These are phyloP conservation scores for Pouteria campechiana DNA, from an alignment of 179 eudicot genomes.

Conservation along the genomic window DNA sequence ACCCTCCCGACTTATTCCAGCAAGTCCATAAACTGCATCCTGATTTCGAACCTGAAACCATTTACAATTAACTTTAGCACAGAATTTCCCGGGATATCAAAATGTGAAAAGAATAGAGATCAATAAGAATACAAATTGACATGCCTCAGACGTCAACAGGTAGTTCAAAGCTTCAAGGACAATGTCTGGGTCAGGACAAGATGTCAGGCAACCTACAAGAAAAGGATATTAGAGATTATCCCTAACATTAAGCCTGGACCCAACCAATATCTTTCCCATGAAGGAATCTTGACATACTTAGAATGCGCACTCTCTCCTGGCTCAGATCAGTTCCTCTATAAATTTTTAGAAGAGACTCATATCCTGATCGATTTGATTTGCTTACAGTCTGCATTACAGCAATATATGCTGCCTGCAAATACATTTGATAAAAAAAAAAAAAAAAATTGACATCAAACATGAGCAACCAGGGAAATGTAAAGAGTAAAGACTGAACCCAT, in stretches of 20 bases:
- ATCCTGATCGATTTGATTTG: slow-evolving; percentile 53
- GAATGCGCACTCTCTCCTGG: slow-evolving; percentile 83
- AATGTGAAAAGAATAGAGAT: background rate
- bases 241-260: no score
- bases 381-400: slow-evolving; percentile 74
- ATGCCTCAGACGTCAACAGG: slow-evolving; percentile 65
- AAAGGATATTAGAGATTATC: no score
- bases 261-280: no score
- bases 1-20: slow-evolving; percentile 51
- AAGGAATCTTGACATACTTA: slow-evolving; percentile 54
- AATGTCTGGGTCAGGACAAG: slow-evolving; percentile 66
- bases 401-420: slow-evolving; percentile 70
- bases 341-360: slow-evolving; percentile 61
- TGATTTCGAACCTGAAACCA: slow-evolving; percentile 70
- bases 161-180: slow-evolving; percentile 77
- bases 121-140: background rate
- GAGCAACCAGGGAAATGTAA: background rate
- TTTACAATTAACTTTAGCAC: background rate
- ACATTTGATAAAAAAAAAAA: background rate
- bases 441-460: background rate
- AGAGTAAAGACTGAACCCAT: background rate
- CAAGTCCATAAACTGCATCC: slow-evolving; percentile 71
- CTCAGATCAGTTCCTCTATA: slow-evolving; percentile 88
- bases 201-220: slow-evolving; percentile 58
- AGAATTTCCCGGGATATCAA: background rate